Evolutionary conservation across 306 rosid genomes (phyloP).

Genomic region (Castanopsis chinensis): DNA sequence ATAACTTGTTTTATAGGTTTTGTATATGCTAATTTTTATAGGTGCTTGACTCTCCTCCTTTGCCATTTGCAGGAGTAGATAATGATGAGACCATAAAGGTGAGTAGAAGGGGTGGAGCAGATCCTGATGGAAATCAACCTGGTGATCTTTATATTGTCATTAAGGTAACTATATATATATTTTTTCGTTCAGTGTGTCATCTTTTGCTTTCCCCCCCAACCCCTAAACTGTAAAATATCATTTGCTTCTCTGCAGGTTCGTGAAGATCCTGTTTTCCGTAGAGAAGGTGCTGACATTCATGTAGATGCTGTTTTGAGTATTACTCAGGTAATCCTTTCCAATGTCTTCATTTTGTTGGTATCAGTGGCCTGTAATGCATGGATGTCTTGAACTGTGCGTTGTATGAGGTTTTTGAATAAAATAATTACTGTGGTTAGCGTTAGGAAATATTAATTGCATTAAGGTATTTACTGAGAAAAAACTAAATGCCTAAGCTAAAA

Average conservation of each 20-base stretch:
- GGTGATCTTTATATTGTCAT: too few relatives aligned
- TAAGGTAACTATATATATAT: too few relatives aligned
- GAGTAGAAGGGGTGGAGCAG: conserved; percentile 57
- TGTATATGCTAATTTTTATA: too few relatives aligned
- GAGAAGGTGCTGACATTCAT: conserved; percentile 89
- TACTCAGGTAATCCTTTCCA: conserved; percentile 55
- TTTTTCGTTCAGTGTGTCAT: neutral
- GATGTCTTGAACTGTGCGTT: neutral
- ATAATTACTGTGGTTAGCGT: neutral
- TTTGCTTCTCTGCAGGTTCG: conserved; percentile 47
- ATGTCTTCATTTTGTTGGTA: neutral
- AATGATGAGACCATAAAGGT: neutral
- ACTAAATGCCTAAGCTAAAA: neutral
- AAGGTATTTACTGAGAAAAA: neutral
- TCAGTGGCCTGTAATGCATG: neutral
- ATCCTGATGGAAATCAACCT: conserved; percentile 82
- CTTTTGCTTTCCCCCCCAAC: neutral
- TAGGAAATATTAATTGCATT: neutral
- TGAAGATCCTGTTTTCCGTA: conserved; percentile 90
- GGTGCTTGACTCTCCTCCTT: too few relatives aligned
- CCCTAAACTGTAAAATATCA: neutral
- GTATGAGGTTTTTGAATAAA: neutral
- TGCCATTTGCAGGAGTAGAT: too few relatives aligned
- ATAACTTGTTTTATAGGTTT: too few relatives aligned
- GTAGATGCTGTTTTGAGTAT: conserved; percentile 80